Percentiles rank a stretch among this genome's conserved stretches.
phyloP scores from a whole-genome alignment of 1,139 yeast species.

The Geotrichum australiense region DNA sequence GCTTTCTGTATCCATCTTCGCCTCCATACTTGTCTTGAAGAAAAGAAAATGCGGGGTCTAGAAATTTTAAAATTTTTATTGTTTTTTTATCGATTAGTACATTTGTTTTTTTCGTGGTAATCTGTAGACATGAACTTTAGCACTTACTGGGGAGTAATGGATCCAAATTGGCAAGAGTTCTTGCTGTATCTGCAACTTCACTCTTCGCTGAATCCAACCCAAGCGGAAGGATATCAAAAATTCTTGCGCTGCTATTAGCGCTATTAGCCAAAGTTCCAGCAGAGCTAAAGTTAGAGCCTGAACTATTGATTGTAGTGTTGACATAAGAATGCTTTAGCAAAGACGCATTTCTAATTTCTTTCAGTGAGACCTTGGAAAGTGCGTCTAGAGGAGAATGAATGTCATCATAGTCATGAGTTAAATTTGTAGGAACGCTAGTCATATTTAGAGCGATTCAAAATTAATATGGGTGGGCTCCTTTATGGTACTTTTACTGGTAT shows the following conservation, averaged over 20 bases:
- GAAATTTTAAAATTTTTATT: too few species aligned
- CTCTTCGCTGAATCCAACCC: not conserved
- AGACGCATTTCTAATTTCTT: not conserved
- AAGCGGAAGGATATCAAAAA: constrained; percentile 1
- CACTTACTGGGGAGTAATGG: too few species aligned
- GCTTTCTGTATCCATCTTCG: constrained; percentile 8
- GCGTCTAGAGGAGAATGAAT: constrained; percentile 2
- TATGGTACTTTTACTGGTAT: too few species aligned
- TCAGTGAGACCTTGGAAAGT: constrained; percentile 1
- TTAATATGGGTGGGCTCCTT: too few species aligned
- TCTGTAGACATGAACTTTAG: too few species aligned
- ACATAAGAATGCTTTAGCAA: constrained; percentile 2
- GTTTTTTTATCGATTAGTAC: too few species aligned
- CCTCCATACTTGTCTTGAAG: constrained; percentile 11
- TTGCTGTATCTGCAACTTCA: not conserved
- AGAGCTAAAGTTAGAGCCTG: constrained; percentile 13
- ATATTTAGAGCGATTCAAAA: too few species aligned
- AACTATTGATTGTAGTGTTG: constrained; percentile 7
- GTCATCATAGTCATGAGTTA: too few species aligned
- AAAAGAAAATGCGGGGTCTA: constrained; percentile 10
- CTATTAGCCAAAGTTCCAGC: constrained; percentile 10
- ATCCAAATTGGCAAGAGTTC: not conserved
- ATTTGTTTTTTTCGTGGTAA: too few species aligned
- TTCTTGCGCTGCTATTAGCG: constrained; percentile 3
- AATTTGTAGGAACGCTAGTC: too few species aligned